phyloP scores from a whole-genome alignment of 1,284 basidiomycete species.

The Boletus smithii region DNA sequence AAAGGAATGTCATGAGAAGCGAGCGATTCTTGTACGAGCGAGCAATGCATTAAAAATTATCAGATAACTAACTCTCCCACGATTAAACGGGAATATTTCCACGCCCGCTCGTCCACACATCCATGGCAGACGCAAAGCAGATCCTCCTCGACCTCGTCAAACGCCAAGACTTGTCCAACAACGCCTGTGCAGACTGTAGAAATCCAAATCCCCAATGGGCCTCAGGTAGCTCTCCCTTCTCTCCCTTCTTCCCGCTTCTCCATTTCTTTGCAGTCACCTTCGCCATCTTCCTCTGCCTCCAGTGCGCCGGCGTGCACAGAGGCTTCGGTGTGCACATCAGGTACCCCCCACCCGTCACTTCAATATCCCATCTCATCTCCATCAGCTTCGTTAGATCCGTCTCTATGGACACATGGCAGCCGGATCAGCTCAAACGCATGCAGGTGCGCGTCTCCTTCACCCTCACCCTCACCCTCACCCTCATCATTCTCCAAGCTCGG shows the following conservation, averaged over 20 bases:
- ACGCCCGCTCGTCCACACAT: no score
- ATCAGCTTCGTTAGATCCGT: slow-evolving; percentile 85
- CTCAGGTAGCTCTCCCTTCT: slow-evolving; percentile 47
- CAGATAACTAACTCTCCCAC: no score
- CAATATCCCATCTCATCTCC: slow-evolving; percentile 2
- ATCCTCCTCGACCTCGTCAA: slow-evolving; percentile 72
- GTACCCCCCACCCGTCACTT: slow-evolving; percentile 34
- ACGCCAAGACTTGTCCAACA: slow-evolving; percentile 71
- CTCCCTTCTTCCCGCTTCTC: background rate
- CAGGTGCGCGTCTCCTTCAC: slow-evolving; percentile 49
- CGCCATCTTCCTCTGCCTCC: slow-evolving; percentile 87
- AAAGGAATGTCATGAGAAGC: slow-evolving; percentile 22
- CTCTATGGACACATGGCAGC: slow-evolving; percentile 95
- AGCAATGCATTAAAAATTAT: no score
- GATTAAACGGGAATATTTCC: no score
- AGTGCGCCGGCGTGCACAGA: slow-evolving; percentile 87
- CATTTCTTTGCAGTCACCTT: slow-evolving; percentile 47
- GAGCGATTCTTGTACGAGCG: no score
- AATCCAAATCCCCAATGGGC: slow-evolving; percentile 93
- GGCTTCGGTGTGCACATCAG: slow-evolving; percentile 87
- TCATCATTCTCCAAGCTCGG: slow-evolving; percentile 58
- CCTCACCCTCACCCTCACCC: slow-evolving; percentile 9
- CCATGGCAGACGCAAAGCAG: slow-evolving; percentile 51
- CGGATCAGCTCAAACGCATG: slow-evolving; percentile 88
- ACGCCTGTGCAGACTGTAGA: slow-evolving; percentile 74